Base-by-base conservation (phyloP, 306 rosid genomes). In the Cercis canadensis region DNA sequence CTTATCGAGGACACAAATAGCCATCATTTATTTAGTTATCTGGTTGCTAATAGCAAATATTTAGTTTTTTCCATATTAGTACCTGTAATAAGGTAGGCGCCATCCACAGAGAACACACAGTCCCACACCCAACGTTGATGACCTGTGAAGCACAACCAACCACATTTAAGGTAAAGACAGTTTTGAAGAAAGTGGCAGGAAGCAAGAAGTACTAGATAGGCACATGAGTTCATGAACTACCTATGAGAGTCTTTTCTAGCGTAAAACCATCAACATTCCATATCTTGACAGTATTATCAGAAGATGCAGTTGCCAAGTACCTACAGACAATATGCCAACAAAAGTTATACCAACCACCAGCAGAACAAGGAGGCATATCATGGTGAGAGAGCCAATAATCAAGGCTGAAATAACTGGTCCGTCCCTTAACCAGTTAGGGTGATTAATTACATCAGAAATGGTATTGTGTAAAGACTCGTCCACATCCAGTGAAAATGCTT, bases 211-310 rank as follows among this genome's bases (percentile, higher is more conserved):
- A 72, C 29, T 72, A 49, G 31, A 67, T 56, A 36, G 69, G 60
- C 34, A 52, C 67, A 60, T 13, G 65, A 63, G 19, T 67, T 51
- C 68, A 65, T 32, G 72, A 65, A 52, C 70, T 91, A 91, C 99
- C 99, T 17, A 41, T 74, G 67, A 95, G 76, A 76, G 99, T 95
- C 78, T 95, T 95, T 77, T 95, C 97, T 75, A 95, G 75, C 9
- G 92, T 95, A 84, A 95, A 95, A 64, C 99, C 99, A 68, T 95
- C 99, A 15, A 95, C 96, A 31, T 95, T 95, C 99, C 99, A 95
- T 79, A 95, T 95, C 84, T 87, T 95, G 75, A 95, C 99, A 64
- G 96, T 87, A 67, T 85, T 77, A 73, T 95, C 99, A 70, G 97
- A 73, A 70, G 99, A 95, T 65, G 99, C 96, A 70, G 99, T 95